Evolutionary conservation across 768 basidiomycete genomes (phyloP), one percentile per base, ranked within the genome.

Genomic region (Amanita rimosa): DNA sequence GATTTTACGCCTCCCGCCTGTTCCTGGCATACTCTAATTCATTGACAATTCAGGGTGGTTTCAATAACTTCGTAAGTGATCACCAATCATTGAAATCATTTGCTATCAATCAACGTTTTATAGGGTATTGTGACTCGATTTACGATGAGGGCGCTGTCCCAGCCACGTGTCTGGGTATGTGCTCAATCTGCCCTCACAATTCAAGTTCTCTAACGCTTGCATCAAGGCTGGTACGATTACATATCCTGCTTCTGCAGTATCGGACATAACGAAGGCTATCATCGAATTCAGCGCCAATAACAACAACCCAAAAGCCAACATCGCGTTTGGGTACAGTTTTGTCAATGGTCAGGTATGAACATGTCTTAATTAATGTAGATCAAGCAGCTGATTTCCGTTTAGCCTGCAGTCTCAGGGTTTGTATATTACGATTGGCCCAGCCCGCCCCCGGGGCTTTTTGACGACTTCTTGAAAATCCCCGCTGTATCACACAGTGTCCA

Each of bases 121-220:
- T 43, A 71, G 71, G 82, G 81, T 0, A 74, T 83, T 27, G 76
- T 83, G 2, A 83, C 80, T 0, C 68, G 60, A 35, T 76, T 83
- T 55, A 76, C 72, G 0, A 46, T 83, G 17, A 72, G 71, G 51
- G 67, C 76, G 0, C 70, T 68, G 56, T 73, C 79, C 4, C 79
- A 82, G 60, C 63, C 64, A 0, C 58, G 72, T 60, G 74, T 83
- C 50, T 83, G 79, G 80, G 80, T 82, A 62, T 9, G 71, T 46
- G 16, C 38, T 21, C 14, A 10, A 24, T 31, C 17, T 13, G 22
- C 16, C 19, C 14, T 27, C 7, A 5, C 22, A 8, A 16, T 10
- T 24, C 19, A 1, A 29, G 38, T 11, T 4, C 6, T 19, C 9
- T 3, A n/a, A 36, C 6, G 24, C n/a, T 33, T 13, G 2, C 36